phyloP scores from a whole-genome alignment of 129 eudicot species.

The Tagetes erecta region DNA sequence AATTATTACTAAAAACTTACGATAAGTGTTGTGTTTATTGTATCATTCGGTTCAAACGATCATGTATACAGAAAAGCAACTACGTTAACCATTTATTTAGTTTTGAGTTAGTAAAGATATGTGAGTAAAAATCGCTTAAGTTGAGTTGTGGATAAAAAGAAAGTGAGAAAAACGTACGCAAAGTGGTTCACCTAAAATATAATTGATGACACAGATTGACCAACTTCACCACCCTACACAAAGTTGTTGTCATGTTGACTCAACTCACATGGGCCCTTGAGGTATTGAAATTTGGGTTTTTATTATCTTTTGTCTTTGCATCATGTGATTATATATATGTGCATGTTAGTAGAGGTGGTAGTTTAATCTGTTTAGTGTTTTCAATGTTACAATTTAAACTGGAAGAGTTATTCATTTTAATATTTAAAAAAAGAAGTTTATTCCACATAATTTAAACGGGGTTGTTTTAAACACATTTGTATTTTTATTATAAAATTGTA shows the following conservation, averaged over 20 bases:
- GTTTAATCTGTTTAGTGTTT: background rate
- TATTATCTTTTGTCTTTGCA: background rate
- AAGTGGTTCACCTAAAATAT: conserved; percentile 45
- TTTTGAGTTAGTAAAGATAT: too few species aligned
- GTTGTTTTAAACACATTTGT: background rate
- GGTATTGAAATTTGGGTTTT: background rate
- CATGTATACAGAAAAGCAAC: too few species aligned
- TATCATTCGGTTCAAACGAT: too few species aligned
- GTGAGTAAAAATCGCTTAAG: background rate
- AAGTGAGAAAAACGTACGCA: conserved; percentile 21
- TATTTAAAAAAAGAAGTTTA: background rate
- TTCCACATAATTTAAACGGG: too few species aligned
- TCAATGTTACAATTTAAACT: background rate
- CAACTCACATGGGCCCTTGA: conserved; percentile 31
- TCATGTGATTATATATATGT: background rate
- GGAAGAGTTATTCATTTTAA: background rate
- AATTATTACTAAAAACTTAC: too few species aligned
- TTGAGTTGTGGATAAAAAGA: conserved; percentile 19
- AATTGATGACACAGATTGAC: conserved; percentile 38
- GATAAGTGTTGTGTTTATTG: too few species aligned
- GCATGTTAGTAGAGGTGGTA: background rate
- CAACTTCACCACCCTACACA: conserved; percentile 39
- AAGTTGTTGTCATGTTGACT: conserved; percentile 37
- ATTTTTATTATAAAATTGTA: too few species aligned
- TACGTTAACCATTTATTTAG: too few species aligned